Percentiles rank a stretch among this genome's conserved stretches.
Evolutionary conservation across 2,329 filamentous ascomycete species (phyloP).

Genomic region (Colletotrichum limetticola): DNA sequence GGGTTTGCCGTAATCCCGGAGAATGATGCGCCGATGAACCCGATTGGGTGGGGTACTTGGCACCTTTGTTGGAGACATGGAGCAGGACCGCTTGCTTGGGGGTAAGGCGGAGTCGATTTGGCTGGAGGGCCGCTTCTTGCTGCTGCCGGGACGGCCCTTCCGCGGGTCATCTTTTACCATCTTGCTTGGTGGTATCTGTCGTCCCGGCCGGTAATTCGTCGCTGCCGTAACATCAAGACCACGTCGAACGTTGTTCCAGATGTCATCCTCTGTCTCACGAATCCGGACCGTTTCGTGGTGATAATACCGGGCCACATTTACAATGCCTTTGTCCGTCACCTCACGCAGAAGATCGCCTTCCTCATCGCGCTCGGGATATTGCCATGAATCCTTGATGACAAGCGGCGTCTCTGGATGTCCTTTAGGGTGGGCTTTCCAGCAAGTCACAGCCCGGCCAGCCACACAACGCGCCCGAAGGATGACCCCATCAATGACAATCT

Average conservation of each 20-base stretch:
- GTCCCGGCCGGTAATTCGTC: conserved; percentile 42
- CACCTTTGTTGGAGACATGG: conserved; percentile 41
- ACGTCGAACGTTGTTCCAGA: conserved; percentile 44
- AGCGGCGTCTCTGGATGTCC: conserved; percentile 45
- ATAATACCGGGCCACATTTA: conserved; percentile 55
- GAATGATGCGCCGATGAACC: conserved; percentile 52
- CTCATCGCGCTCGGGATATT: conserved; percentile 52
- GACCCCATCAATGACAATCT: conserved; percentile 51
- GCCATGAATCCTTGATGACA: conserved; percentile 59
- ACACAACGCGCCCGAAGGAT: conserved; percentile 48
- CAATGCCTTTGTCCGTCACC: conserved; percentile 47
- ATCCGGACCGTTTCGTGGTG: conserved; percentile 53
- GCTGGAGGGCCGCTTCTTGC: conserved; percentile 43
- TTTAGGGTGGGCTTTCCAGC: conserved; percentile 46
- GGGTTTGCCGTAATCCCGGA: conserved; percentile 51
- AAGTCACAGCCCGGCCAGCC: conserved; percentile 53
- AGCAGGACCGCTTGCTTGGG: conserved; percentile 45
- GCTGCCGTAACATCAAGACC: conserved; percentile 45
- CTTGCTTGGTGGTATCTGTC: conserved; percentile 35
- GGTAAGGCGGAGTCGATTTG: conserved; percentile 39
- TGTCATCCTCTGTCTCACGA: conserved; percentile 44
- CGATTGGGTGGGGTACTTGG: conserved; percentile 43
- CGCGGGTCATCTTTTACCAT: conserved; percentile 17
- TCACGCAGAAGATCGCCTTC: conserved; percentile 52
- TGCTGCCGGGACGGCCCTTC: conserved; percentile 38